Percentiles rank a stretch among this genome's conserved stretches.
phyloP scores from a whole-genome alignment of 352 stramenopile species.

The Pythium scleroteichum region DNA sequence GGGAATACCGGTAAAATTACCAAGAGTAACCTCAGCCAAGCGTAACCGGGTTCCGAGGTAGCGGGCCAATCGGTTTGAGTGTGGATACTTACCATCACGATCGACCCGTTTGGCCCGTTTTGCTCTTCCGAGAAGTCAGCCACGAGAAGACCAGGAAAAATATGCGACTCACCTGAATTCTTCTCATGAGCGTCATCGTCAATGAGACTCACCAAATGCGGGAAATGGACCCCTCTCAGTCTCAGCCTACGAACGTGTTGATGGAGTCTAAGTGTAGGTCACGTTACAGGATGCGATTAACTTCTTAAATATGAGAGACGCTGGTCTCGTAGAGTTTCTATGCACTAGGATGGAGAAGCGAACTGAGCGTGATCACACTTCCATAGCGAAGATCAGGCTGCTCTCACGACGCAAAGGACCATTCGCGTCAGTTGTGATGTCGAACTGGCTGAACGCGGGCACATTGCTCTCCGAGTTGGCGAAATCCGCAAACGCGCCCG shows the following conservation, averaged over 20 bases:
- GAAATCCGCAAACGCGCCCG: conserved; percentile 21
- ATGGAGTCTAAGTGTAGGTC: too few relatives aligned
- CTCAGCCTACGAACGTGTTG: too few relatives aligned
- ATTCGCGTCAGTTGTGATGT: conserved; percentile 1
- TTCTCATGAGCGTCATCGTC: too few relatives aligned
- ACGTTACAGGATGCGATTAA: too few relatives aligned
- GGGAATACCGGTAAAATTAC: conserved; percentile 21
- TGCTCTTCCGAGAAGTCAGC: background rate
- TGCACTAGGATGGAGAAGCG: background rate
- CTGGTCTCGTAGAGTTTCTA: background rate
- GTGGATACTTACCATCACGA: too few relatives aligned
- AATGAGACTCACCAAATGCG: too few relatives aligned
- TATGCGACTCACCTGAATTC: too few relatives aligned
- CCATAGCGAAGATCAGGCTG: conserved; percentile 27
- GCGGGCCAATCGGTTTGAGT: background rate
- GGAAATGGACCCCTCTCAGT: too few relatives aligned
- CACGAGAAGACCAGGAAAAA: background rate
- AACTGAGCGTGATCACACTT: conserved; percentile 10
- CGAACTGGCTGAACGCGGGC: conserved; percentile 7
- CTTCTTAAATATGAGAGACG: background rate
- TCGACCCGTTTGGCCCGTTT: too few relatives aligned
- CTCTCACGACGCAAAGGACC: conserved; percentile 11
- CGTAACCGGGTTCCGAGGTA: background rate
- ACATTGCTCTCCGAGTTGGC: background rate
- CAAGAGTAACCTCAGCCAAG: background rate